Conservation (phyloP, 495 filamentous ascomycete species). For the Podospora conica region DNA sequence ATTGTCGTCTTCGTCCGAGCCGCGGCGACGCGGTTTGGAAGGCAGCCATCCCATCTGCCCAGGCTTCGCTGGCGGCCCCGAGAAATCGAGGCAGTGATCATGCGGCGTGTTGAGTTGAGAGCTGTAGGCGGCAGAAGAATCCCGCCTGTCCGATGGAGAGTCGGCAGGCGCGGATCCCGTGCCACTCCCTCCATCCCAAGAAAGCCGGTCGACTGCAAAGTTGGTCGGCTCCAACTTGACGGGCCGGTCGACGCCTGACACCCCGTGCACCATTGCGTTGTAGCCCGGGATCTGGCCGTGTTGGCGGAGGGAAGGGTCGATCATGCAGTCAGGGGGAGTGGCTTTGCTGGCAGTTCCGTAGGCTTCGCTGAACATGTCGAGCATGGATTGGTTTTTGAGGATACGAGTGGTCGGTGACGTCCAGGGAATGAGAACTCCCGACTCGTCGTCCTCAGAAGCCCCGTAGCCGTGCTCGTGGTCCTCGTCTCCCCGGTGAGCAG, state of each 20-base stretch:
- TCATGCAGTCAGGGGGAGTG: not conserved
- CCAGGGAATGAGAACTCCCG: conserved; percentile 27
- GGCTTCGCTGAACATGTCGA: conserved; percentile 25
- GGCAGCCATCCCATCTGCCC: conserved; percentile 4
- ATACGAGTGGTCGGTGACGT: conserved; percentile 28
- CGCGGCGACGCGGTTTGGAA: not conserved
- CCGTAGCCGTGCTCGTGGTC: conserved; percentile 9
- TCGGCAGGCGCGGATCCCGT: conserved; percentile 2
- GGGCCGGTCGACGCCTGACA: not conserved
- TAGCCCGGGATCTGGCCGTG: not conserved
- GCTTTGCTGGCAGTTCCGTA: conserved; percentile 19
- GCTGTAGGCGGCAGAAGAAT: conserved; percentile 5
- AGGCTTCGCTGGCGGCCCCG: not conserved
- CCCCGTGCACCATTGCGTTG: not conserved
- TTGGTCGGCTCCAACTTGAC: conserved; percentile 10
- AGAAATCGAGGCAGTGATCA: not conserved
- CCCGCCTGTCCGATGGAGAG: conserved; percentile 7
- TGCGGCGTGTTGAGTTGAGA: conserved; percentile 4
- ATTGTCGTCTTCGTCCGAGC: conserved; percentile 11
- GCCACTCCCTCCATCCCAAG: conserved; percentile 2
- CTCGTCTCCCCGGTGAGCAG: conserved; percentile 22
- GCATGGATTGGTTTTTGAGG: conserved; percentile 22
- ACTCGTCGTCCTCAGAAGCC: conserved; percentile 8
- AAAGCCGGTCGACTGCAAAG: conserved; percentile 1
- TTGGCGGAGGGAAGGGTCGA: conserved; percentile 19